phyloP scores from a whole-genome alignment of 2,329 filamentous ascomycete species.

The Claviceps cyperi region DNA sequence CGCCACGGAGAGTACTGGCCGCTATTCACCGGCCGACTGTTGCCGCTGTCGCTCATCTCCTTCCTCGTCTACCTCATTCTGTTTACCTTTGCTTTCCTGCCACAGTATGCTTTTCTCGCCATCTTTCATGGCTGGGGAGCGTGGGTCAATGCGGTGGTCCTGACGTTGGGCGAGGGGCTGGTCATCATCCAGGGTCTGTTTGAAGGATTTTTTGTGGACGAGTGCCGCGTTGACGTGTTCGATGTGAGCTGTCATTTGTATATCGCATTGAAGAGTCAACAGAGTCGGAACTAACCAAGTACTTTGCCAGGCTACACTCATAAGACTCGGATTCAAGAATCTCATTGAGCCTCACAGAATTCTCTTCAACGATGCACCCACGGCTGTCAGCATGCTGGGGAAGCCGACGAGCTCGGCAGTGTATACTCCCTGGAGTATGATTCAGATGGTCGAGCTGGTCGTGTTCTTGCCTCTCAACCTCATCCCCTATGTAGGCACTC shows the following conservation, averaged over 20 bases:
- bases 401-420: constrained; percentile 63
- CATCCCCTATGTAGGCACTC: constrained; percentile 68
- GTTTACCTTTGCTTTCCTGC: constrained; percentile 78
- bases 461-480: constrained; percentile 72
- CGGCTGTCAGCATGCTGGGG: constrained; percentile 66
- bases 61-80: constrained; percentile 70
- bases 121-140: constrained; percentile 79
- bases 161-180: constrained; percentile 72
- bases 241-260: constrained; percentile 41
- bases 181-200: constrained; percentile 58
- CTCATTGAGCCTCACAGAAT: constrained; percentile 54
- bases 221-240: constrained; percentile 67
- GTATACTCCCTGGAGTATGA: constrained; percentile 77
- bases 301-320: constrained; percentile 44
- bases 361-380: constrained; percentile 51
- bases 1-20: constrained; percentile 70
- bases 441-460: constrained; percentile 80
- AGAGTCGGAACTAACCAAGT: background rate
- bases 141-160: constrained; percentile 77
- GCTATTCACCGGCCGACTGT: constrained; percentile 59
- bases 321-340: constrained; percentile 56
- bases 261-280: background rate
- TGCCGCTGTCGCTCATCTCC: constrained; percentile 73
- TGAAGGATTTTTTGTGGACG: constrained; percentile 70
- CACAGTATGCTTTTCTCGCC: constrained; percentile 75